Conservation (phyloP, 495 filamentous ascomycete genomes). For the Bathelium albidoporum region DNA sequence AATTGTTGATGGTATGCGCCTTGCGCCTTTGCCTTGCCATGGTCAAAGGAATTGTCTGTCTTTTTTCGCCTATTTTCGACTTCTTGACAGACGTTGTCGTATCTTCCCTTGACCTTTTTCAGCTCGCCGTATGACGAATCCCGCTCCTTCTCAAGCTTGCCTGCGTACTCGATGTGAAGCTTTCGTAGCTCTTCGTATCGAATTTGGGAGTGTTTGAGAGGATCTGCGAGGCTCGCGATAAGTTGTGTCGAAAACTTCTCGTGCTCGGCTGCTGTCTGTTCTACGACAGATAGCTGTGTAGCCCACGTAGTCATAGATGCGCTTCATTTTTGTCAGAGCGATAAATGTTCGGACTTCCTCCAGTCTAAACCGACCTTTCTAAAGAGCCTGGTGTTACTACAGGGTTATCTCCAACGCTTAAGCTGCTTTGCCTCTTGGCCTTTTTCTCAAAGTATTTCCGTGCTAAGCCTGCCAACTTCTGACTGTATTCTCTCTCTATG, state of each 20-base stretch:
- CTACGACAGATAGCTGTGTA: conserved; percentile 79
- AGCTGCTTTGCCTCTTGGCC: conserved; percentile 70
- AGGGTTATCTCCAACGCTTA: conserved; percentile 92
- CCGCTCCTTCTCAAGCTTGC: conserved; percentile 79
- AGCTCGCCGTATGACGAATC: conserved; percentile 74
- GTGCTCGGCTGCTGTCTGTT: conserved; percentile 79
- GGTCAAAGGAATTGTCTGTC: conserved; percentile 78
- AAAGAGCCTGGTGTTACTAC: conserved; percentile 89
- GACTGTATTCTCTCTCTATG: conserved; percentile 94
- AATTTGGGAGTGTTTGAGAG: conserved; percentile 56
- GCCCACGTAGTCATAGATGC: conserved; percentile 96
- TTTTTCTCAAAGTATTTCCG: conserved; percentile 98
- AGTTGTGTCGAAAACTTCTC: conserved; percentile 72
- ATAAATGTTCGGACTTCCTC: neutral
- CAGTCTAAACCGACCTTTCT: conserved; percentile 50
- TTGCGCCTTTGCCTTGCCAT: conserved; percentile 73
- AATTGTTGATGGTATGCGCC: conserved; percentile 81
- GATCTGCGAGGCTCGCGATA: conserved; percentile 68
- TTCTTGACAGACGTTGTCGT: conserved; percentile 87
- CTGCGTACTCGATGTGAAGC: conserved; percentile 77
- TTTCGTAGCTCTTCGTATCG: conserved; percentile 91
- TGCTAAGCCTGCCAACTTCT: conserved; percentile 73
- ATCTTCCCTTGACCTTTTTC: conserved; percentile 84
- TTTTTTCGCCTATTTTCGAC: conserved; percentile 93
- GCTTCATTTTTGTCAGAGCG: conserved; percentile 26